Percentiles rank a stretch among this genome's conserved stretches.
Conservation (phyloP, 495 filamentous ascomycete species). For the Extremus antarcticus region DNA sequence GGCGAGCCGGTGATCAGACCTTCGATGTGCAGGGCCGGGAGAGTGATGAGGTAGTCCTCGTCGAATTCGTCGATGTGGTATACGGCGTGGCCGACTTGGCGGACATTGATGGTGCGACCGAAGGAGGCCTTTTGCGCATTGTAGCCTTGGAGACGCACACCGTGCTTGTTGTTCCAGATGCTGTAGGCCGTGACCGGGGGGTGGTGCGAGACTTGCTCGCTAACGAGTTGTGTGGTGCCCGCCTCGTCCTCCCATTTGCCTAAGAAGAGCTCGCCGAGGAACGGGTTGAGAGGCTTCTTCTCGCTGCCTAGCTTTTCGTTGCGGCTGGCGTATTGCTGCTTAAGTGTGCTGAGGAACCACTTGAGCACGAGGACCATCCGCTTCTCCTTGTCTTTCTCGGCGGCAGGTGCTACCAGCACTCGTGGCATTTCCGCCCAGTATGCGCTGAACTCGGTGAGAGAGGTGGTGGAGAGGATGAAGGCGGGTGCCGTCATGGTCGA, state of each 20-base stretch:
- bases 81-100: constrained; percentile 92
- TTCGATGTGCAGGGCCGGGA: constrained; percentile 88
- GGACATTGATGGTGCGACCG: constrained; percentile 83
- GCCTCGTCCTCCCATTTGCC: constrained; percentile 73
- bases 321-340: constrained; percentile 84
- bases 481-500: constrained; percentile 88
- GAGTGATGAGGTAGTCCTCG: constrained; percentile 81
- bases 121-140: constrained; percentile 97
- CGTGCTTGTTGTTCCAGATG: constrained; percentile 74
- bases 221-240: constrained; percentile 52
- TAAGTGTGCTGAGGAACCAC: constrained; percentile 94
- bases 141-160: constrained; percentile 82
- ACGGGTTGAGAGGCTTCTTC: constrained; percentile 85
- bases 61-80: constrained; percentile 57
- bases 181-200: constrained; percentile 94
- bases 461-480: constrained; percentile 88
- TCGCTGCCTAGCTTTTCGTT: constrained; percentile 73
- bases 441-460: constrained; percentile 85
- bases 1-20: constrained; percentile 83
- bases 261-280: constrained; percentile 73
- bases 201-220: constrained; percentile 86
- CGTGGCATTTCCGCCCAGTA: constrained; percentile 95
- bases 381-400: constrained; percentile 70
- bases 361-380: constrained; percentile 80
- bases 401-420: constrained; percentile 75